phyloP scores from a whole-genome alignment of 2,329 filamentous ascomycete genomes.

The Colletotrichum plurivorum region DNA sequence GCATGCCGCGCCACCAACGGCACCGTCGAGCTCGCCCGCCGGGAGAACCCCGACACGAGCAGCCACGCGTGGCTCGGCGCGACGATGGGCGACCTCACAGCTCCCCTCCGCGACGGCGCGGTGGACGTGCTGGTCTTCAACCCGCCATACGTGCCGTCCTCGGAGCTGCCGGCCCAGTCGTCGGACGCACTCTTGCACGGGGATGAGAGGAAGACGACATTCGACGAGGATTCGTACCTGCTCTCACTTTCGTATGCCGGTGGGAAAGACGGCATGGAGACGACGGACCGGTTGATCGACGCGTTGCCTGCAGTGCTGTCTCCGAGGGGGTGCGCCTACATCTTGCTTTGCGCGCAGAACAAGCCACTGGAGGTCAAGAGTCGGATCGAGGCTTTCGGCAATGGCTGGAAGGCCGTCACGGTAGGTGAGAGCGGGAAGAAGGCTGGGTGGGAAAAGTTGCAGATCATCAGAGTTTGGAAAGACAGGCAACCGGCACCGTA shows the following conservation, averaged over 20 bases:
- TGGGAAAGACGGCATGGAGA: slow-evolving; percentile 93
- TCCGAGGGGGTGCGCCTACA: slow-evolving; percentile 83
- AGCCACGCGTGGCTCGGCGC: slow-evolving; percentile 74
- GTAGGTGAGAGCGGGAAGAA: slow-evolving; percentile 88
- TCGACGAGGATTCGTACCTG: slow-evolving; percentile 86
- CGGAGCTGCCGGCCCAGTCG: slow-evolving; percentile 71
- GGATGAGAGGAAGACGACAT: slow-evolving; percentile 59
- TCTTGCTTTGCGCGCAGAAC: slow-evolving; percentile 93
- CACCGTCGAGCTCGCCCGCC: slow-evolving; percentile 72
- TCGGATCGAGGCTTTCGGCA: slow-evolving; percentile 61
- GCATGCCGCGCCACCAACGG: slow-evolving; percentile 82
- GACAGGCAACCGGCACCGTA: slow-evolving; percentile 44
- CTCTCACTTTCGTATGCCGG: slow-evolving; percentile 91
- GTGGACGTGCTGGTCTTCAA: slow-evolving; percentile 96
- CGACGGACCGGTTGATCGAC: slow-evolving; percentile 83
- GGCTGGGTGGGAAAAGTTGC: slow-evolving; percentile 94
- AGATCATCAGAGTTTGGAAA: slow-evolving; percentile 89
- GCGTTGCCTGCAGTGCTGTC: slow-evolving; percentile 76
- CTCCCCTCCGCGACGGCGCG: slow-evolving; percentile 68
- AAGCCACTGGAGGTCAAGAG: slow-evolving; percentile 81
- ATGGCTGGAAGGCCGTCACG: slow-evolving; percentile 79
- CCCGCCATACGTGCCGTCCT: slow-evolving; percentile 94
- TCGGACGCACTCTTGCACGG: slow-evolving; percentile 23
- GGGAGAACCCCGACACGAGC: slow-evolving; percentile 49
- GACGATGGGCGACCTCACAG: slow-evolving; percentile 78